Base-by-base conservation (phyloP, 2,329 filamentous ascomycete genomes). In the Calycina herbarum region DNA sequence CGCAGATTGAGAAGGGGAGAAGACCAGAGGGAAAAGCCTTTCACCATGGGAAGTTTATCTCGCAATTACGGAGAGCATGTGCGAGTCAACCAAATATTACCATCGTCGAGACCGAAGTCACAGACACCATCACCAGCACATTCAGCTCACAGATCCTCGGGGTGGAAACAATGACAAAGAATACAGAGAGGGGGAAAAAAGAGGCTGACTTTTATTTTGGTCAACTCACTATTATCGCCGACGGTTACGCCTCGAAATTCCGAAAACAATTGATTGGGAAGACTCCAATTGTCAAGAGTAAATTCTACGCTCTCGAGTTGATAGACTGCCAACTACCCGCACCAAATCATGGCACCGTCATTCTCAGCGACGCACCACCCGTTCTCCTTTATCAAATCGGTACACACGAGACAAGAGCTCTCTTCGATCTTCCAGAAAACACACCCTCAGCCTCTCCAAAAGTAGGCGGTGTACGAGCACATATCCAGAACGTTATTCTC, bases 381-480 rank as follows among this genome's bases (percentile, higher is more conserved):
- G 87, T 97, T 40, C 87, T 99, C 29, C 86, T 99, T 66, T 99
- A 99, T 82, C 95, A 98, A 80, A 99, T 99, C 76, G 94, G 95
- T 75, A 91, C 92, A 4, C 94, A 91, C 79, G 95, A 98, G 80
- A 99, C 95, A 1, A 88, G 95, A 70, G 91, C 90, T 13, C 85
- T 99, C 27, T 87, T 98, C 73, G 94, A 98, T 77, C 88, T 98
- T 13, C 94, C 94, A 4, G 86, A 90, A 35, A 87, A 89, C 74
- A 83, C 92, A 1, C 88, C 92, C 7, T 87, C 88, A 20, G 94
- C 94, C 0, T 86, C 89, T 0, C 81, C 89, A 1, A 85, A 88
- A 42, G 87, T 86, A 60, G 95, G 95, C 62, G 94, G 94, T 64
- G 91, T 97, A 10, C 92, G 94, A 72, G 88, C 85, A 65, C 94